Conservation (phyloP, 2,329 filamentous ascomycete genomes). For the Sporothrix curviconia region DNA sequence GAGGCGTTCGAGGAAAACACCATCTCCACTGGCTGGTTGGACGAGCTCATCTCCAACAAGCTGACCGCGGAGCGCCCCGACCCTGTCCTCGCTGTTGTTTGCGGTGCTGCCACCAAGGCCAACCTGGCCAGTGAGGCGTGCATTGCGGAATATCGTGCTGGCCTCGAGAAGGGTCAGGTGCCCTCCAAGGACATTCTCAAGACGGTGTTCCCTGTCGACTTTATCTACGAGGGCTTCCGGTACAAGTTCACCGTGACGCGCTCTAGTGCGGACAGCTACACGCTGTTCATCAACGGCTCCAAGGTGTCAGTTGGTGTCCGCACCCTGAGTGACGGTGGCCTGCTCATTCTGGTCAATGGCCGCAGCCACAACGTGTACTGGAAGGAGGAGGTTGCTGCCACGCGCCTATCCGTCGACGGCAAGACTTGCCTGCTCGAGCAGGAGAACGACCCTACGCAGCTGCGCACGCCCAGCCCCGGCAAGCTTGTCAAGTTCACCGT, state of each 20-base stretch:
- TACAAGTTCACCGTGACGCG: conserved; percentile 98
- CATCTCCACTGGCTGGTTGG: conserved; percentile 97
- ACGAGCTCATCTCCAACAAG: conserved; percentile 97
- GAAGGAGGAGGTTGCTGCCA: conserved; percentile 97
- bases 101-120: conserved; percentile 89
- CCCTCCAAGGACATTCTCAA: conserved; percentile 94
- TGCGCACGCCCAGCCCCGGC: conserved; percentile 87
- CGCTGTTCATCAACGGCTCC: conserved; percentile 97
- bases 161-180: conserved; percentile 94
- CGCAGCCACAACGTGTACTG: conserved; percentile 98
- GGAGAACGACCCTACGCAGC: conserved; percentile 96
- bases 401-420: conserved; percentile 90
- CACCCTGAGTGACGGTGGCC: conserved; percentile 85
- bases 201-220: conserved; percentile 95
- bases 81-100: conserved; percentile 86
- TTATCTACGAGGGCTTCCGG: conserved; percentile 93
- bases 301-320: conserved; percentile 91
- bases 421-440: conserved; percentile 98
- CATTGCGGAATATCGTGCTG: conserved; percentile 77
- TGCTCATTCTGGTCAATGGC: conserved; percentile 82
- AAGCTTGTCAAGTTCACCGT: conserved; percentile 98
- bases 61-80: conserved; percentile 94
- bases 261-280: conserved; percentile 88
- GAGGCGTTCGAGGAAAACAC: conserved; percentile 98
- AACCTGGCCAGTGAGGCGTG: conserved; percentile 89